Evolutionary conservation across 2,329 filamentous ascomycete genomes (phyloP).

Genomic region (Penicillium sp.): DNA sequence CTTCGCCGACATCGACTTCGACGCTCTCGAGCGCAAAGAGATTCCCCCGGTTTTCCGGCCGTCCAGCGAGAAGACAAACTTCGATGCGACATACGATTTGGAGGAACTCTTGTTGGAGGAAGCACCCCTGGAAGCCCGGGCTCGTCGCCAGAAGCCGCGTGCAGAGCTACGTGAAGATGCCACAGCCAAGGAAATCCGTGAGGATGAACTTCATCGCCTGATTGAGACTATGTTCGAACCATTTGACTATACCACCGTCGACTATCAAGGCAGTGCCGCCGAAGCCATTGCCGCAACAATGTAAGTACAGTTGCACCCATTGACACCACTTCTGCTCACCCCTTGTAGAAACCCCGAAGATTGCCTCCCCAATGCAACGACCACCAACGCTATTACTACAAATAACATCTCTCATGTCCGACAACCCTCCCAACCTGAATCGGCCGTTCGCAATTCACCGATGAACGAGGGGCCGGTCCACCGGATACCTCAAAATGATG

Average conservation of each 20-base stretch:
- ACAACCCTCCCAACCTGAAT: slow-evolving; percentile 39
- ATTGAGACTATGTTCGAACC: slow-evolving; percentile 93
- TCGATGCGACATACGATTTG: slow-evolving; percentile 95
- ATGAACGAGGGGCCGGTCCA: slow-evolving; percentile 12
- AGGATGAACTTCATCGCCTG: slow-evolving; percentile 90
- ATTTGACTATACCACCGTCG: slow-evolving; percentile 88
- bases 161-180: slow-evolving; percentile 92
- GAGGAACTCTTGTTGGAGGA: slow-evolving; percentile 93
- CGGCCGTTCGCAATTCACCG: slow-evolving; percentile 29
- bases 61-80: slow-evolving; percentile 97
- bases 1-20: slow-evolving; percentile 84
- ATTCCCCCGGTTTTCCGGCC: slow-evolving; percentile 90
- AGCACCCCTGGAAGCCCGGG: slow-evolving; percentile 87
- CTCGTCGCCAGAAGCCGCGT: slow-evolving; percentile 88
- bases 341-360: slow-evolving; percentile 41
- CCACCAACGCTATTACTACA: slow-evolving; percentile 12
- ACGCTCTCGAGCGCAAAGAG: slow-evolving; percentile 78
- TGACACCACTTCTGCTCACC: slow-evolving; percentile 7
- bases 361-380: slow-evolving; percentile 27
- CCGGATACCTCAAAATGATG: slow-evolving; percentile 8
- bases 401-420: slow-evolving; percentile 30
- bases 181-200: slow-evolving; percentile 88
- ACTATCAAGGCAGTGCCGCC: slow-evolving; percentile 60
- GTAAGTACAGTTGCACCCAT: slow-evolving; percentile 25
- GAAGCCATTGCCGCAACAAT: slow-evolving; percentile 41